phyloP scores from a whole-genome alignment of 148 eudicot species.

The Rhododendron williamsianum region DNA sequence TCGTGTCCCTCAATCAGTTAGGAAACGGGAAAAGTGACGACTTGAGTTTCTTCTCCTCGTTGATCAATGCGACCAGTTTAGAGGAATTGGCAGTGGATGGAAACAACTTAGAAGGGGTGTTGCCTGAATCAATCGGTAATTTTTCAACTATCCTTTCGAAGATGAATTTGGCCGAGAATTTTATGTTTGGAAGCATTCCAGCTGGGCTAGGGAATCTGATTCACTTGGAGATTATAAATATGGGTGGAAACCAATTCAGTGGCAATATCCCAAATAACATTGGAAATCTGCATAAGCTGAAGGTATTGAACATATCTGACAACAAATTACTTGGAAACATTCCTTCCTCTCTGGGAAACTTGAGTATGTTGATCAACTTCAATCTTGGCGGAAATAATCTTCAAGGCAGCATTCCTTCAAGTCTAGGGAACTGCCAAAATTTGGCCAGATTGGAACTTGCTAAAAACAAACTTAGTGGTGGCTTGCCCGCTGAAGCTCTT shows the following conservation, averaged over 20 bases:
- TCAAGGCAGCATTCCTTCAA: slow-evolving; percentile 22
- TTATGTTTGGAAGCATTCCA: slow-evolving; percentile 25
- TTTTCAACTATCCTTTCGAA: slow-evolving; percentile 9
- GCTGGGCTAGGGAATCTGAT: slow-evolving; percentile 16
- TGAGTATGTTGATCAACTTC: slow-evolving; percentile 9
- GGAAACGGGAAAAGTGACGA: slow-evolving; percentile 21
- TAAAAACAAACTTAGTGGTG: slow-evolving; percentile 25
- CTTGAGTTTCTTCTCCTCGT: slow-evolving; percentile 19
- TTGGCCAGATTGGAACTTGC: slow-evolving; percentile 20
- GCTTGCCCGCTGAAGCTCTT: slow-evolving; percentile 25
- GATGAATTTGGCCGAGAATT: neutral
- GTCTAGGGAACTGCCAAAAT: slow-evolving; percentile 23
- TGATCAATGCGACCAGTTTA: slow-evolving; percentile 23
- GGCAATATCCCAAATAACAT: slow-evolving; percentile 22
- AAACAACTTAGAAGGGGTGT: slow-evolving; percentile 19
- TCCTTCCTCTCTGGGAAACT: slow-evolving; percentile 25
- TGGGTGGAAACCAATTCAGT: slow-evolving; percentile 15
- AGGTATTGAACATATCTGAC: neutral
- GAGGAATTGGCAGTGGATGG: neutral
- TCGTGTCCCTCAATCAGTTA: neutral
- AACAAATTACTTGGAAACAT: slow-evolving; percentile 25
- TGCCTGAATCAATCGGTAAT: slow-evolving; percentile 21
- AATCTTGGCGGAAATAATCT: slow-evolving; percentile 11
- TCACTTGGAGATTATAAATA: neutral
- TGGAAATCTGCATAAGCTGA: slow-evolving; percentile 11